Evolutionary conservation across 768 basidiomycete species (phyloP).

Genomic region (Lyophyllum atratum): DNA sequence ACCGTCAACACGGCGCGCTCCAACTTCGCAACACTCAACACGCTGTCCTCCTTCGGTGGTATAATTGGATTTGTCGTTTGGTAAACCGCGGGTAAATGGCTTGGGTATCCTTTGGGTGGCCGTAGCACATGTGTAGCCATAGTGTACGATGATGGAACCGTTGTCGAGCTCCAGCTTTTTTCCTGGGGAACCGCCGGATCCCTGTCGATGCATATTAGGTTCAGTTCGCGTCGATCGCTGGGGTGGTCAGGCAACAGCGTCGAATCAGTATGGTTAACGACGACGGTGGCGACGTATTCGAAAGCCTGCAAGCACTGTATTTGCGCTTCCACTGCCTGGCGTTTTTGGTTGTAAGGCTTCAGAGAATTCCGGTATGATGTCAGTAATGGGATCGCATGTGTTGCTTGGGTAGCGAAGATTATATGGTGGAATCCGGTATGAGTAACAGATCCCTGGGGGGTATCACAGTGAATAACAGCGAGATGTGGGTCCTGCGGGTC

Average conservation of each 20-base stretch:
- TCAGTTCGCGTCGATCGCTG: slow-evolving; percentile 64
- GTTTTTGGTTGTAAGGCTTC: slow-evolving; percentile 23
- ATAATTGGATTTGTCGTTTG: slow-evolving; percentile 80
- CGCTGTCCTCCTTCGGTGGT: slow-evolving; percentile 42
- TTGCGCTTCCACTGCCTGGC: slow-evolving; percentile 36
- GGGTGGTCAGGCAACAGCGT: slow-evolving; percentile 52
- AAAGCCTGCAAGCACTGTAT: slow-evolving; percentile 54
- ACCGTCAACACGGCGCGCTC: slow-evolving; percentile 63
- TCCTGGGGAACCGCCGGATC: slow-evolving; percentile 1
- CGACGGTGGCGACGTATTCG: slow-evolving; percentile 54
- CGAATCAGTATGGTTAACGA: slow-evolving; percentile 72
- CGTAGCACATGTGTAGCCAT: slow-evolving; percentile 72
- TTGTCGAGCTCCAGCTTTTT: slow-evolving; percentile 26
- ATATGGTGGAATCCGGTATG: slow-evolving; percentile 63
- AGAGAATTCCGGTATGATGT: slow-evolving; percentile 45
- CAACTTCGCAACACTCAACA: slow-evolving; percentile 60
- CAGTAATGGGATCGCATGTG: slow-evolving; percentile 57
- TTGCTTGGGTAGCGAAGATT: slow-evolving; percentile 75
- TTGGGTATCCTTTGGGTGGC: slow-evolving; percentile 34
- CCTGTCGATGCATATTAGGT: slow-evolving; percentile 44
- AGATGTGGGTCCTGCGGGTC: slow-evolving; percentile 35
- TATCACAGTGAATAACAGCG: slow-evolving; percentile 39
- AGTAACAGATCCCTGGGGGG: slow-evolving; percentile 24
- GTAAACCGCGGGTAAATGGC: slow-evolving; percentile 41
- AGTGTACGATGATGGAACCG: slow-evolving; percentile 46